Evolutionary conservation across 2,329 filamentous ascomycete species (phyloP).

Genomic region (Scedosporium aurantiacum): DNA sequence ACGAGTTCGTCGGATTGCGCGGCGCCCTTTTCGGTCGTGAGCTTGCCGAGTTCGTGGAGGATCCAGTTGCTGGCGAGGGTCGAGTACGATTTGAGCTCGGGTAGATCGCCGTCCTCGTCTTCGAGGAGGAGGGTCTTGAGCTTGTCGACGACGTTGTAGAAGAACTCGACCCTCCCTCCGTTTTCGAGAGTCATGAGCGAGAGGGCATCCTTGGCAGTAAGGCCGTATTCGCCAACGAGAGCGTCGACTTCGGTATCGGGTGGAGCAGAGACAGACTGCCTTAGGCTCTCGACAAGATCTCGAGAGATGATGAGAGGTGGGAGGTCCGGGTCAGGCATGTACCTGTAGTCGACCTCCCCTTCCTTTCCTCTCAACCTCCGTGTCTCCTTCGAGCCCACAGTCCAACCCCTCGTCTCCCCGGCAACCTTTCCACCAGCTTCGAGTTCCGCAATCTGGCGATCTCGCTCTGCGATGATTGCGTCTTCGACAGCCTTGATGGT

Average conservation of each 20-base stretch:
- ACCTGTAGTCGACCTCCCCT: slow-evolving; percentile 93
- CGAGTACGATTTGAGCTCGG: slow-evolving; percentile 26
- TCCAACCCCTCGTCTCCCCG: slow-evolving; percentile 90
- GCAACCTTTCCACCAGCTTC: slow-evolving; percentile 63
- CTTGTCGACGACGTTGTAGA: slow-evolving; percentile 51
- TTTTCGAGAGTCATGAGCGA: slow-evolving; percentile 68
- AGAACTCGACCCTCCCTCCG: slow-evolving; percentile 73
- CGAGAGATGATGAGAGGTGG: slow-evolving; percentile 64
- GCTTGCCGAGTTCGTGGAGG: slow-evolving; percentile 62
- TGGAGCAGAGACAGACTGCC: slow-evolving; percentile 51
- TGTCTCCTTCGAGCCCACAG: slow-evolving; percentile 72
- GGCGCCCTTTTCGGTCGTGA: slow-evolving; percentile 44
- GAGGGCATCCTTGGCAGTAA: slow-evolving; percentile 73
- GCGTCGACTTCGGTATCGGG: slow-evolving; percentile 60
- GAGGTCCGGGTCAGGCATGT: slow-evolving; percentile 95
- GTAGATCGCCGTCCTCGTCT: slow-evolving; percentile 13
- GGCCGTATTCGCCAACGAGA: slow-evolving; percentile 50
- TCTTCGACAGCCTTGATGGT: slow-evolving; percentile 94
- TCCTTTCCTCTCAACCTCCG: slow-evolving; percentile 80
- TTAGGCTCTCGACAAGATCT: slow-evolving; percentile 57
- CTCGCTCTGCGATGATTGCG: slow-evolving; percentile 81
- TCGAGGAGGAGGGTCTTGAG: slow-evolving; percentile 21
- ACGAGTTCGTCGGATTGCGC: slow-evolving; percentile 37
- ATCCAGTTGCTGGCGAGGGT: slow-evolving; percentile 53
- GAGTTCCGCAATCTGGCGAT: slow-evolving; percentile 74